These are phyloP conservation scores for Saccharomycopsis sp. DNA, from an alignment of 805 yeast species.

Conservation along the genomic window DNA sequence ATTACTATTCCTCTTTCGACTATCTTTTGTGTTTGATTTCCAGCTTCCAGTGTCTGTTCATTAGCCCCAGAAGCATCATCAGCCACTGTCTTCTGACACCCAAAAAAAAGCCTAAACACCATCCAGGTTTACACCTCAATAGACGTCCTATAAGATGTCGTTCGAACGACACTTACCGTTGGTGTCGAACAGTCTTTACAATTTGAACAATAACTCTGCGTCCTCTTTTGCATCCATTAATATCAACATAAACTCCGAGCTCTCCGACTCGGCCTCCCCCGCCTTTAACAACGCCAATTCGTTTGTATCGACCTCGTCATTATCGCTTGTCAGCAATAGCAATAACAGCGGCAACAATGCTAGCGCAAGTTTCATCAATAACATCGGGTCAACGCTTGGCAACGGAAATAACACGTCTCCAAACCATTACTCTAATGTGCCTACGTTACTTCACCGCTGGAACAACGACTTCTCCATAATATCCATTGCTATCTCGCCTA, in stretches of 20 bases:
- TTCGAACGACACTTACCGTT: constrained; percentile 6
- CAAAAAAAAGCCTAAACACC: too few species aligned
- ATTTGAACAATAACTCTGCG: background rate
- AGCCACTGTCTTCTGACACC: too few species aligned
- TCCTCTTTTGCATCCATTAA: background rate
- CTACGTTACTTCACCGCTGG: constrained; percentile 65
- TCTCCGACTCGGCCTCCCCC: background rate
- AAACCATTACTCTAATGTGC: constrained; percentile 13
- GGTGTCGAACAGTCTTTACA: background rate
- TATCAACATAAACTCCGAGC: background rate
- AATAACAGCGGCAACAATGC: background rate
- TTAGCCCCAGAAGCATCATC: too few species aligned
- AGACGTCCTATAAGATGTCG: constrained; percentile 5
- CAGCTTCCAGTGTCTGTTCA: too few species aligned
- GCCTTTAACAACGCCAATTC: background rate
- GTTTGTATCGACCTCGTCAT: background rate
- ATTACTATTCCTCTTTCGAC: too few species aligned
- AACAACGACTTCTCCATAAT: constrained; percentile 63
- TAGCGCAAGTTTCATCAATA: background rate
- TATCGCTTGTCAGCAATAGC: background rate
- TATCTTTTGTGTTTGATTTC: too few species aligned
- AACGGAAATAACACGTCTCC: background rate
- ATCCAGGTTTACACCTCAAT: too few species aligned
- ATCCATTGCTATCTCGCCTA: constrained; percentile 59
- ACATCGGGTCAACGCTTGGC: background rate